Base-by-base conservation (phyloP, 805 yeast genomes). In the Candida ponderosae region DNA sequence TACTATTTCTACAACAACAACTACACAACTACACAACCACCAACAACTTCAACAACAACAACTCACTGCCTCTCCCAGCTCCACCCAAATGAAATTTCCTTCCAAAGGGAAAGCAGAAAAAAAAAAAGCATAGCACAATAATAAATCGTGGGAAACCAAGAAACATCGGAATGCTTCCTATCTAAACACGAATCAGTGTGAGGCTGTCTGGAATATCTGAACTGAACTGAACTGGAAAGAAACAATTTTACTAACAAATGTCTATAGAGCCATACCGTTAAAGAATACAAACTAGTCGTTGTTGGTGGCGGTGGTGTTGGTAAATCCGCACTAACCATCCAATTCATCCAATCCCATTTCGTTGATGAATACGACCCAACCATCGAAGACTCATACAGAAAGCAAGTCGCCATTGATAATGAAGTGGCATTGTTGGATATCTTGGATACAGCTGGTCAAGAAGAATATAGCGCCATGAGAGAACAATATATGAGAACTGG, bases 231-330 rank as follows among this genome's bases (percentile, higher is more conserved):
- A n/a, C n/a, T n/a, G n/a, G n/a, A n/a, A n/a, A n/a, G n/a, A n/a
- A n/a, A n/a, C n/a, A n/a, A n/a, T n/a, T n/a, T n/a, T 15, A 34
- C n/a, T 33, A 27, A 27, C 29, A 10, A 15, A 5, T 21, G 17
- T 26, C 4, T 35, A 14, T 32, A 49, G 46, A 50, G 41, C 35
- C 56, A 51, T 31, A 62, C 59, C 33, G 68, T 75, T 39, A 73
- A 82, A 60, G 96, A 89, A 61, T 90, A 80, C 59, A 88, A 94
- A 57, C 65, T 93, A 41, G 98, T 93, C 5, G 97, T 90, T 32
- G 96, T 90, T 39, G 98, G 97, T 39, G 97, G 97, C 29, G 97
- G 97, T 56, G 97, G 96, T 63, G 98, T 93, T 39, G 98, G 98
- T 64, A 93, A 93, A 61, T 82, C 95, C 18, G 97, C 98, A 6